Percentiles rank a stretch among this genome's conserved stretches.
These are phyloP conservation scores for Meira nashicola DNA, from an alignment of 1,284 basidiomycete genomes.

Conservation along the genomic window DNA sequence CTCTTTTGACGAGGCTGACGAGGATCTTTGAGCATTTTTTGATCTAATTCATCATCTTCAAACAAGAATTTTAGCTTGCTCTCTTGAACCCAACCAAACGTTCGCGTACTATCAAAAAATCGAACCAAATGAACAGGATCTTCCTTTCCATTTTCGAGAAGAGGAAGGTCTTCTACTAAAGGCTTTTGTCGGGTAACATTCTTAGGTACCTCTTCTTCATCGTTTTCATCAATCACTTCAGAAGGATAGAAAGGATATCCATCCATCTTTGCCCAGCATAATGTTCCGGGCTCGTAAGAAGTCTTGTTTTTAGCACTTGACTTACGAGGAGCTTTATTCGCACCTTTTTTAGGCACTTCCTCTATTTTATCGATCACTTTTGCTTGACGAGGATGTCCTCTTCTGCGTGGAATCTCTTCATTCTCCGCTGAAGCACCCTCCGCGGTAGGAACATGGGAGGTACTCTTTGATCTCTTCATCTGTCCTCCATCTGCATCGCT, in stretches of 20 bases:
- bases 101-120: constrained; percentile 56
- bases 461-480: background rate
- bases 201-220: constrained; percentile 57
- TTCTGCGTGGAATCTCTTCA: constrained; percentile 5
- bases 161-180: constrained; percentile 39
- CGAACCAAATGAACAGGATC: constrained; percentile 58
- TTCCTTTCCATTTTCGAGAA: constrained; percentile 41
- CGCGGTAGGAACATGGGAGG: background rate
- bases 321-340: background rate
- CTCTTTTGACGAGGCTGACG: background rate
- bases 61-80: constrained; percentile 15
- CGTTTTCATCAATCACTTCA: constrained; percentile 58
- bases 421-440: background rate
- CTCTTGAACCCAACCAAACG: constrained; percentile 14
- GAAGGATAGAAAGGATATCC: constrained; percentile 55
- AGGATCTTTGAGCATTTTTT: constrained; percentile 9
- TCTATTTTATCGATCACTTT: constrained; percentile 7
- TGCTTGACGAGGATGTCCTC: no score
- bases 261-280: constrained; percentile 15
- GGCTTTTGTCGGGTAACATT: constrained; percentile 52
- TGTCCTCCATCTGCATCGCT: background rate
- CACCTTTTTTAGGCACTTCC: background rate
- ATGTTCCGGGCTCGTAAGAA: constrained; percentile 1
- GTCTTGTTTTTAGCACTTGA: background rate
- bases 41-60: constrained; percentile 17